phyloP scores from a whole-genome alignment of 2,329 filamentous ascomycete species.

The Neonectria ditissima region DNA sequence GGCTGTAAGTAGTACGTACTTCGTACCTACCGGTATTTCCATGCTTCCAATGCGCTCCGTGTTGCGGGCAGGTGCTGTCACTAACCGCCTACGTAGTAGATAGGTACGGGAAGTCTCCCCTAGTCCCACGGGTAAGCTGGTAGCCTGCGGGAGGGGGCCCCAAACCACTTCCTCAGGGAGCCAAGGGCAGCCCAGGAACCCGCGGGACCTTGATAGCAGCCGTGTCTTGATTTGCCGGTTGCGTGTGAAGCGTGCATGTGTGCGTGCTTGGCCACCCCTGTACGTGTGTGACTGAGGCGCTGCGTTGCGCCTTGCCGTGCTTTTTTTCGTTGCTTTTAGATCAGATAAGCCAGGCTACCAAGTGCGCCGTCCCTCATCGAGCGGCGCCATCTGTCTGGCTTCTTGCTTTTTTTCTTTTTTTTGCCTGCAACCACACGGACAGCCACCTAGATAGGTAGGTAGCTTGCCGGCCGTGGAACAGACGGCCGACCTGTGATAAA shows the following conservation, averaged over 20 bases:
- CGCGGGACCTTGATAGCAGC: conserved; percentile 37
- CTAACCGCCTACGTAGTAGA: too few relatives aligned
- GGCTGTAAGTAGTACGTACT: conserved; percentile 16
- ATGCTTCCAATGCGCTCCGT: too few relatives aligned
- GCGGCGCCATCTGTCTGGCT: too few relatives aligned
- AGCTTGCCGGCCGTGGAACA: neutral
- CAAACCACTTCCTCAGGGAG: conserved; percentile 26
- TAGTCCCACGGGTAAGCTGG: conserved; percentile 23
- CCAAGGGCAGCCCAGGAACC: conserved; percentile 37
- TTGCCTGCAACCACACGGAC: neutral
- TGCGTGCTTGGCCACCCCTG: conserved; percentile 15
- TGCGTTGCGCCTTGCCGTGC: conserved; percentile 10
- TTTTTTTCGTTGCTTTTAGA: conserved; percentile 1
- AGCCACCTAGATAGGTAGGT: neutral
- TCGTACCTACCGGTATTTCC: too few relatives aligned
- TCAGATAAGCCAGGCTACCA: neutral
- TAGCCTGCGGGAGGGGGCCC: conserved; percentile 15
- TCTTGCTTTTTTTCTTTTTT: neutral
- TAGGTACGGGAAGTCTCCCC: conserved; percentile 19
- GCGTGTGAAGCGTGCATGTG: conserved; percentile 13
- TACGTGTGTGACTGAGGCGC: conserved; percentile 7
- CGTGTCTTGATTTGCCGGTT: conserved; percentile 33
- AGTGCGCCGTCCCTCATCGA: too few relatives aligned
- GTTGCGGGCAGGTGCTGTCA: too few relatives aligned
- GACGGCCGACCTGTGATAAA: neutral